Base-by-base conservation (phyloP, 805 yeast species). In the Suhomyces xylopsoci region DNA sequence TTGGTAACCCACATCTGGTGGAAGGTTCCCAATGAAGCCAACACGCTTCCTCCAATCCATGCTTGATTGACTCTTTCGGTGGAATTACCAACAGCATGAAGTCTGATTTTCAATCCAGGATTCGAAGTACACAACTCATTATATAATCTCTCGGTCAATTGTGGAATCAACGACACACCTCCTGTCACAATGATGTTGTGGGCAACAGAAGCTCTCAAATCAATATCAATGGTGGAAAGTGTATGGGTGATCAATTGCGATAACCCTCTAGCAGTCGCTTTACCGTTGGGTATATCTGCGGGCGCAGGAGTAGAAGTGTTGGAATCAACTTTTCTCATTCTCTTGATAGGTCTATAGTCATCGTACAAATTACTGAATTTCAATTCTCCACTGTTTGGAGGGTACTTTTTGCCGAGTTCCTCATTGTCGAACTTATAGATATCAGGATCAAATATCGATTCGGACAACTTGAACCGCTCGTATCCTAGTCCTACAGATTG, bases 1-100 rank as follows among this genome's bases (percentile, higher is more conserved):
- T 84, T 85, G 42, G 92, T 87, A 2, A 92, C 96, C 97, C 97
- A 92, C 71, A 88, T 74, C 69, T 92, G 97, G 68, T 92, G 97
- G 78, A 92, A 92, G 2, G 97, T 89, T 32, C 97, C 97, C 60
- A 92, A 77, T 49, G 94, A 85, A 5, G 96, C 84, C 51, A 92
- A 73, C 38, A 92, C 91, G 58, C 93, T 85, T 7, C 97, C 97
- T 45, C 97, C 97, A 48, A 92, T 81, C 97, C 97, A 92, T 7
- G 93, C 78, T 55, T 90, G 88, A 64, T 81, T 87, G 58, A 83
- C 81, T 64, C 97, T 81, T 69, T 92, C 97, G 51, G 78, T 78
- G 4, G 85, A 68, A 62, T 84, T 85, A 44, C 97, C 97, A 6
- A 87, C 82, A 2, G 96, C 86, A 59, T 90, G 87, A 32, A 92